These are phyloP conservation scores for Fusarium pseudoanthophilum DNA, from an alignment of 2,329 filamentous ascomycete genomes.

Conservation along the genomic window DNA sequence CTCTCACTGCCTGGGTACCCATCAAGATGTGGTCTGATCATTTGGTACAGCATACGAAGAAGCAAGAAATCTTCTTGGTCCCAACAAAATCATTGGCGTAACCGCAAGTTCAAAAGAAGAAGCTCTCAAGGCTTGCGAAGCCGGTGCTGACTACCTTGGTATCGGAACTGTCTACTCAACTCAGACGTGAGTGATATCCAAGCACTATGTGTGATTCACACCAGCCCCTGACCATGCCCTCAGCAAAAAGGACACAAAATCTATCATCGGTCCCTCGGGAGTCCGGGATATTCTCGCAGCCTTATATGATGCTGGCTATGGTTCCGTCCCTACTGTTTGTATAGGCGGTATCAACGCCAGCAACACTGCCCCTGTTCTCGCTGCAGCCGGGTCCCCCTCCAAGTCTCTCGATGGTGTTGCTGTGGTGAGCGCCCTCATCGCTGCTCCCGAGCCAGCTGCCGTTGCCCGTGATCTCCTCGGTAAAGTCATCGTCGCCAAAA, in stretches of 20 bases:
- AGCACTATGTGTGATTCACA: not conserved
- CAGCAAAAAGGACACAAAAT: conserved; percentile 87
- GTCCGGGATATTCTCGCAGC: conserved; percentile 63
- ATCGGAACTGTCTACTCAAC: conserved; percentile 92
- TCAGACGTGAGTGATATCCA: conserved; percentile 67
- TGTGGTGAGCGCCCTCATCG: conserved; percentile 89
- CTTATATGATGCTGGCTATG: conserved; percentile 62
- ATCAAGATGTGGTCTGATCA: conserved; percentile 2
- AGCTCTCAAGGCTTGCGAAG: conserved; percentile 74
- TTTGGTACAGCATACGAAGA: conserved; percentile 42
- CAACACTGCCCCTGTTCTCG: conserved; percentile 79
- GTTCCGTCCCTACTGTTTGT: conserved; percentile 73
- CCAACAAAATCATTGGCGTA: conserved; percentile 85
- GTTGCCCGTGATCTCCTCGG: conserved; percentile 68
- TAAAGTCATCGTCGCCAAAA: conserved; percentile 60
- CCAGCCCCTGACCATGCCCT: not conserved
- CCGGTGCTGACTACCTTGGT: conserved; percentile 90
- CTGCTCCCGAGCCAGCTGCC: conserved; percentile 71
- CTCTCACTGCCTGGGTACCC: not conserved
- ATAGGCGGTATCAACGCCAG: conserved; percentile 87
- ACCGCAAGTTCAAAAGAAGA: conserved; percentile 82
- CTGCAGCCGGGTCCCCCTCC: conserved; percentile 66
- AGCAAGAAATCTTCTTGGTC: conserved; percentile 78
- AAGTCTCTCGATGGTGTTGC: conserved; percentile 83
- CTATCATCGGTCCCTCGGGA: conserved; percentile 66